Base-by-base conservation (phyloP, 768 basidiomycete genomes). In the Atractiella rhizophila region DNA sequence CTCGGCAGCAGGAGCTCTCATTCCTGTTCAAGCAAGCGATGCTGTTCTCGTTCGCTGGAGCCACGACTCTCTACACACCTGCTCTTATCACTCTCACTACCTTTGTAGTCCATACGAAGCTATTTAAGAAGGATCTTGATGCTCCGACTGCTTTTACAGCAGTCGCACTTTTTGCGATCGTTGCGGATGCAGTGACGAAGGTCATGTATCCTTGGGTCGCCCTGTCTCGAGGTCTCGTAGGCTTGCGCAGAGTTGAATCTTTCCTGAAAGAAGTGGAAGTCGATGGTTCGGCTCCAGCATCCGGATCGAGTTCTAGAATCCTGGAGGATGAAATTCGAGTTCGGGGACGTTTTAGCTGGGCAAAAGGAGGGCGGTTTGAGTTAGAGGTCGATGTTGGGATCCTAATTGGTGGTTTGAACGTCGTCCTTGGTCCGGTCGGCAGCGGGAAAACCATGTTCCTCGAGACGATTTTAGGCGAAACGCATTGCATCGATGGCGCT, bases 391-490 rank as follows among this genome's bases (percentile, higher is more conserved):
- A 70, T 46, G 48, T 77, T 33, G 50, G 39, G 3, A 76, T 81
- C 48, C 73, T 75, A 0, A 62, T 47, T 70, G 76, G n/a, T 57
- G 69, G 2, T 73, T 73, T 16, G 71, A 73, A 9, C 19, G 45
- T 52, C 35, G 33, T 54, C 5, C 28, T 39, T 21, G 53, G 53
- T 0, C 28, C 51, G 7, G 51, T 51, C 0, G 53, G 53, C 0
- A 44, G 41, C 3, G 21, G 66, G n/a, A n/a, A n/a, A n/a, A n/a
- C n/a, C n/a, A n/a, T n/a, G n/a, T n/a, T n/a, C n/a, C n/a, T 54
- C 34, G 37, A 49, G 5, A 47, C 51, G 4, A 37, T 54, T 0
- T 46, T 54, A 8, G 53, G 53, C 35, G 53, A 54, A 35, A 50
- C 49, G 44, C 44, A 48, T 16, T 23, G 45, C n/a, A 13, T 49